These are phyloP conservation scores for Collybia sp. DNA, from an alignment of 768 basidiomycete species.

Conservation along the genomic window DNA sequence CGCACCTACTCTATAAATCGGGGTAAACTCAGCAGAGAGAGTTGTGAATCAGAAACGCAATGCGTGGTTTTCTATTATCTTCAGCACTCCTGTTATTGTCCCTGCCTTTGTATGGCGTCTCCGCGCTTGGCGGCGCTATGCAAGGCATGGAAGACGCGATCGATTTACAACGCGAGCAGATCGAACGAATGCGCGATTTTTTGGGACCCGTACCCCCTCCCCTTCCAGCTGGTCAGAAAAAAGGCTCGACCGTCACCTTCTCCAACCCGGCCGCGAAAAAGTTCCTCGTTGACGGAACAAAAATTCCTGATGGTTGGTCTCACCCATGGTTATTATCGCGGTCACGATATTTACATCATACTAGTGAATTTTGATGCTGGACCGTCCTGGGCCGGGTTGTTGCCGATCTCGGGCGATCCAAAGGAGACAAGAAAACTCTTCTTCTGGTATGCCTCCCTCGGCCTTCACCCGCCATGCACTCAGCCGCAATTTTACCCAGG, in stretches of 20 bases:
- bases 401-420: slow-evolving; percentile 54
- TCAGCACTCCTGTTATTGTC: slow-evolving; percentile 10
- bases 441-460: slow-evolving; percentile 28
- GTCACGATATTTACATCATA: slow-evolving; percentile 14
- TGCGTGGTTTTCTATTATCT: neutral
- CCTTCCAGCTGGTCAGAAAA: slow-evolving; percentile 13
- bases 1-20: too few species aligned
- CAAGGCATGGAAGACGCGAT: slow-evolving; percentile 37
- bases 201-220: slow-evolving; percentile 22
- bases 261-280: slow-evolving; percentile 52
- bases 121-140: slow-evolving; percentile 23
- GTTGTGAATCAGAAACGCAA: neutral
- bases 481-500: slow-evolving; percentile 35
- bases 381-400: slow-evolving; percentile 62
- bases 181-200: slow-evolving; percentile 33
- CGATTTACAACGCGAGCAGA: slow-evolving; percentile 41
- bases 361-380: slow-evolving; percentile 63
- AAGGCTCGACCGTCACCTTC: slow-evolving; percentile 47
- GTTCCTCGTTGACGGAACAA: slow-evolving; percentile 44
- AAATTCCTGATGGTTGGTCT: slow-evolving; percentile 34
- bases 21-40: neutral
- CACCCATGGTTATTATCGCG: neutral
- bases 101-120: slow-evolving; percentile 11
- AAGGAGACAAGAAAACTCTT: slow-evolving; percentile 60
- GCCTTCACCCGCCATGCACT: neutral